These are phyloP conservation scores for Mucor racemosus DNA, from an alignment of 371 early-diverging fungal species.

Conservation along the genomic window DNA sequence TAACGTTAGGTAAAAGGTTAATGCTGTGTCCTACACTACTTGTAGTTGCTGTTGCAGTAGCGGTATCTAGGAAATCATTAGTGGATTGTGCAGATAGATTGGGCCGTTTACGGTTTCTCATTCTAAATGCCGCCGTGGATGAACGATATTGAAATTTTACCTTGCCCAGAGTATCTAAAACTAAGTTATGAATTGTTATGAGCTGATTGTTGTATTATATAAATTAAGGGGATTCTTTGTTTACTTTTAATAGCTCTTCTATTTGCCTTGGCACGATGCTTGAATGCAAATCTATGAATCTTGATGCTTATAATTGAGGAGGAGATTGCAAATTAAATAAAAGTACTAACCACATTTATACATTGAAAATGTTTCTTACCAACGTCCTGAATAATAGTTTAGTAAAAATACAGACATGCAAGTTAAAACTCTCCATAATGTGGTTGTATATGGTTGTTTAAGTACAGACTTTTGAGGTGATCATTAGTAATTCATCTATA, in stretches of 20 bases:
- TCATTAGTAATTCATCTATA: not conserved
- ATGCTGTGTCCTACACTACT: not conserved
- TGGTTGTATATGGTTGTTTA: conserved; percentile 31
- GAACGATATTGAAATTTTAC: not conserved
- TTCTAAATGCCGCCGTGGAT: not conserved
- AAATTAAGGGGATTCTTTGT: not conserved
- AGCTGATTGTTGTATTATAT: not conserved
- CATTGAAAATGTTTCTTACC: conserved; percentile 7
- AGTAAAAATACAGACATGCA: conserved; percentile 39
- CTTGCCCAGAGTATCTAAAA: not conserved
- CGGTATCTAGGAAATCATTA: not conserved
- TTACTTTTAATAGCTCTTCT: conserved; percentile 5
- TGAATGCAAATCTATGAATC: conserved; percentile 55
- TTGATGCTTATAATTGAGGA: conserved; percentile 31
- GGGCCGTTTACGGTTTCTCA: conserved; percentile 10
- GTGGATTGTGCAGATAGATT: not conserved
- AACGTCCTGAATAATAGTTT: conserved; percentile 37
- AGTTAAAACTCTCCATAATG: conserved; percentile 38
- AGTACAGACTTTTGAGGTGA: conserved; percentile 30
- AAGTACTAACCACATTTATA: conserved; percentile 4
- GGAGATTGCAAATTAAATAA: conserved; percentile 3
- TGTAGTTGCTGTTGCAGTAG: not conserved
- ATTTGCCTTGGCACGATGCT: conserved; percentile 28
- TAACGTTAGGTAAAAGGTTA: not conserved
- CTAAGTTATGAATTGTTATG: not conserved